Conservation (phyloP, 2,329 filamentous ascomycete genomes). For the Bipolaris zeicola region DNA sequence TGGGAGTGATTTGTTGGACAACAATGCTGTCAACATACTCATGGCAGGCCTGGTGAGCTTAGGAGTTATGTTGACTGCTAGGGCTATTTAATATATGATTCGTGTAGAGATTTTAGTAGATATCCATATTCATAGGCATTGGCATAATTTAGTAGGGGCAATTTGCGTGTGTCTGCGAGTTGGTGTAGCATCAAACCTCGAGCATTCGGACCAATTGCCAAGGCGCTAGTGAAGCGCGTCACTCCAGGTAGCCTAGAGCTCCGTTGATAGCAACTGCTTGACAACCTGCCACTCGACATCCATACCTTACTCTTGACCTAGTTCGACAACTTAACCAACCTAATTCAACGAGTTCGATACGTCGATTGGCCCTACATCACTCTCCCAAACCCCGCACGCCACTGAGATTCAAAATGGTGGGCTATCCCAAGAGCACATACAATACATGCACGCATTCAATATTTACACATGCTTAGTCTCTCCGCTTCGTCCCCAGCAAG, state of each 20-base stretch:
- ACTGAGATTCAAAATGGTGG: conserved; percentile 21
- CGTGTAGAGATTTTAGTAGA: conserved; percentile 29
- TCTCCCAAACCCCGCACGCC: neutral
- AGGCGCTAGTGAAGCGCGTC: conserved; percentile 43
- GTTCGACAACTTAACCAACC: neutral
- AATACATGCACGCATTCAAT: conserved; percentile 3
- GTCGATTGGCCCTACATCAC: neutral
- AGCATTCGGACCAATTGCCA: conserved; percentile 22
- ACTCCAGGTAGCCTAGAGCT: conserved; percentile 27
- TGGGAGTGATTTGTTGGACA: conserved; percentile 78
- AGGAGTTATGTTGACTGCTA: conserved; percentile 67
- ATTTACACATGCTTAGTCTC: conserved; percentile 62
- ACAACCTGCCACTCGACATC: conserved; percentile 11
- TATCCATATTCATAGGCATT: conserved; percentile 4
- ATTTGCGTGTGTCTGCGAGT: neutral
- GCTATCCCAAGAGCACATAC: conserved; percentile 3
- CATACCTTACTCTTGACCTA: neutral
- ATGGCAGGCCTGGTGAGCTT: conserved; percentile 87
- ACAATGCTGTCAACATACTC: conserved; percentile 92
- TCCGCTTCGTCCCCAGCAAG: conserved; percentile 82
- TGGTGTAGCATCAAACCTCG: neutral
- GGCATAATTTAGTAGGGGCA: neutral
- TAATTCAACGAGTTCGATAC: neutral
- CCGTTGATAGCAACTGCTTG: conserved; percentile 13
- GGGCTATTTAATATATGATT: conserved; percentile 39